A percentile compares a stretch with the other conserved stretches of the same genome.
Conservation (phyloP, 129 eudicot genomes). For the Flaveria trinervia region DNA sequence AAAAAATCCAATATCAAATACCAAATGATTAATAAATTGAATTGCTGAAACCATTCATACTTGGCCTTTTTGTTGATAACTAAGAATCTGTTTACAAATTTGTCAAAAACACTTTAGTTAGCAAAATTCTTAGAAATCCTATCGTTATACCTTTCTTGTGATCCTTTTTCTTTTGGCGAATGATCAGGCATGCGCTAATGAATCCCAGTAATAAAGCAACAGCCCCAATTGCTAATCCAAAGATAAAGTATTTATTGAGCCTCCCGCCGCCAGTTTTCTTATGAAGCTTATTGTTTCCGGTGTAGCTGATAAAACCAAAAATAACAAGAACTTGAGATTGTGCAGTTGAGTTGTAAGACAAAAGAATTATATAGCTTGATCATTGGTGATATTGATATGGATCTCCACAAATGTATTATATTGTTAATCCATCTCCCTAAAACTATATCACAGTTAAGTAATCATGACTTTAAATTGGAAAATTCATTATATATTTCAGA, state of each 20-base stretch:
- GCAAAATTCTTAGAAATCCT: background rate
- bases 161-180: slow-evolving; percentile 52
- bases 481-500: background rate
- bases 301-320: slow-evolving; percentile 51
- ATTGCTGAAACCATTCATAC: background rate
- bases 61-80: background rate
- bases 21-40: background rate
- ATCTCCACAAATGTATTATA: background rate
- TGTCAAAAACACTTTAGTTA: background rate
- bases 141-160: slow-evolving; percentile 52
- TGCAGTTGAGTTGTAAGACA: background rate
- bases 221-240: slow-evolving; percentile 78
- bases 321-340: slow-evolving; percentile 23
- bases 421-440: background rate
- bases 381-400: background rate
- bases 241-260: slow-evolving; percentile 56
- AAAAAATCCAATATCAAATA: background rate
- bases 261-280: slow-evolving; percentile 42
- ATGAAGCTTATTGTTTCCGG: slow-evolving; percentile 68
- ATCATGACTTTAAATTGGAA: background rate
- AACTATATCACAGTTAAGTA: background rate
- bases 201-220: slow-evolving; percentile 72
- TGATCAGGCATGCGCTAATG: slow-evolving; percentile 58
- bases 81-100: background rate
- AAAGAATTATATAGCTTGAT: background rate